phyloP scores from a whole-genome alignment of 1,284 basidiomycete genomes.

The Marasmius oreades region DNA sequence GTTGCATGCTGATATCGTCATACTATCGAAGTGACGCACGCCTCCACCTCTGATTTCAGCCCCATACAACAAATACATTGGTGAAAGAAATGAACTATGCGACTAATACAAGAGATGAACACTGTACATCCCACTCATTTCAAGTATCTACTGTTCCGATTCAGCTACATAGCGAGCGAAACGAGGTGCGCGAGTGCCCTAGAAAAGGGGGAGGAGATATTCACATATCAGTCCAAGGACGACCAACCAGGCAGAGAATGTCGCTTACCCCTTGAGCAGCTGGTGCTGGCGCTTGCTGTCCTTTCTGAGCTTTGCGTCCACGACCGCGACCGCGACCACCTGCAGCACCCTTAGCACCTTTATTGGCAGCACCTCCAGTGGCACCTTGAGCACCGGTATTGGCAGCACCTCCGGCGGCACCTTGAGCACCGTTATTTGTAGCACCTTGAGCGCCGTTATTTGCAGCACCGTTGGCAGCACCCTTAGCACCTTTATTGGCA shows the following conservation, averaged over 20 bases:
- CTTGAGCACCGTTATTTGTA: too few species aligned
- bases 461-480: slow-evolving; percentile 13
- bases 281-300: slow-evolving; percentile 2
- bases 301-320: slow-evolving; percentile 11
- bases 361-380: slow-evolving; percentile 10
- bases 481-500: slow-evolving; percentile 3
- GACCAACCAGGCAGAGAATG: background rate
- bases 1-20: too few species aligned
- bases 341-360: slow-evolving; percentile 5
- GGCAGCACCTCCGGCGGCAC: slow-evolving; percentile 12
- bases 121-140: background rate
- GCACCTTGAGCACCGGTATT: slow-evolving; percentile 11
- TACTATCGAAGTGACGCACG: too few species aligned
- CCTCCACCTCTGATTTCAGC: too few species aligned
- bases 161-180: background rate
- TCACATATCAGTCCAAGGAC: background rate
- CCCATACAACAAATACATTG: background rate
- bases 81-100: background rate
- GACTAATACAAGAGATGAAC: background rate
- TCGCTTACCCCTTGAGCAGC: background rate
- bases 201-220: background rate
- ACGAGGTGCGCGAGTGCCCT: background rate
- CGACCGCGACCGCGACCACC: slow-evolving; percentile 8
- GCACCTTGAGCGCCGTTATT: too few species aligned
- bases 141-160: background rate